These are phyloP conservation scores for Cryoendolithus antarcticus DNA, from an alignment of 2,329 filamentous ascomycete species.

Conservation along the genomic window DNA sequence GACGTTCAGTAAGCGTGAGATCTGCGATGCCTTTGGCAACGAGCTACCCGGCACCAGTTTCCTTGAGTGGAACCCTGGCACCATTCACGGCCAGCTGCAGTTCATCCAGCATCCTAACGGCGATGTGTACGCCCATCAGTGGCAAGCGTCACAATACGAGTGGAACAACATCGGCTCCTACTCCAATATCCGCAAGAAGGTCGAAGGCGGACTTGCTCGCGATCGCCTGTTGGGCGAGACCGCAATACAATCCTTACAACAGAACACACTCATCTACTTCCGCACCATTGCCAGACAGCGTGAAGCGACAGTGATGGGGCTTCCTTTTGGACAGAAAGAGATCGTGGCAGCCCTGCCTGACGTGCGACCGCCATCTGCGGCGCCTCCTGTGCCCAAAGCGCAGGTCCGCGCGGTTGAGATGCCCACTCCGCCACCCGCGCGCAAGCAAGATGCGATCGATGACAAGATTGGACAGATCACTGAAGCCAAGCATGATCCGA, in stretches of 20 bases:
- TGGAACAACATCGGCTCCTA: conserved; percentile 36
- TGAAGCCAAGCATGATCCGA: too few species aligned
- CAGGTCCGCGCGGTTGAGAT: conserved; percentile 5
- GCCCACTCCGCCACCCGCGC: neutral
- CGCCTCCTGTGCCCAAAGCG: conserved; percentile 5
- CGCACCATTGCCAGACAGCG: conserved; percentile 29
- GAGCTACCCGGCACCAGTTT: conserved; percentile 29
- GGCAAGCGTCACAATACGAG: conserved; percentile 26
- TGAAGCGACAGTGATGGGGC: conserved; percentile 19
- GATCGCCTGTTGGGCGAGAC: conserved; percentile 28
- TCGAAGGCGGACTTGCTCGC: conserved; percentile 32
- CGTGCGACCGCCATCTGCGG: conserved; percentile 5
- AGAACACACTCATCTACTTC: conserved; percentile 30
- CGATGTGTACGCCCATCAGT: conserved; percentile 36
- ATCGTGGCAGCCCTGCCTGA: conserved; percentile 19
- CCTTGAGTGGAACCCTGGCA: conserved; percentile 22
- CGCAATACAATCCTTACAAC: conserved; percentile 20
- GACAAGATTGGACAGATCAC: too few species aligned
- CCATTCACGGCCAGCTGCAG: conserved; percentile 30
- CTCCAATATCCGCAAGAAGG: conserved; percentile 28
- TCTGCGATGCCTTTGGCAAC: conserved; percentile 29
- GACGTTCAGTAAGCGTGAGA: conserved; percentile 18
- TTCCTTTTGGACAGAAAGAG: conserved; percentile 20
- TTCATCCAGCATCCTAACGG: conserved; percentile 37
- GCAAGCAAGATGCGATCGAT: neutral